phyloP scores from a whole-genome alignment of 2,329 filamentous ascomycete species.

The Thermoascus crustaceus region DNA sequence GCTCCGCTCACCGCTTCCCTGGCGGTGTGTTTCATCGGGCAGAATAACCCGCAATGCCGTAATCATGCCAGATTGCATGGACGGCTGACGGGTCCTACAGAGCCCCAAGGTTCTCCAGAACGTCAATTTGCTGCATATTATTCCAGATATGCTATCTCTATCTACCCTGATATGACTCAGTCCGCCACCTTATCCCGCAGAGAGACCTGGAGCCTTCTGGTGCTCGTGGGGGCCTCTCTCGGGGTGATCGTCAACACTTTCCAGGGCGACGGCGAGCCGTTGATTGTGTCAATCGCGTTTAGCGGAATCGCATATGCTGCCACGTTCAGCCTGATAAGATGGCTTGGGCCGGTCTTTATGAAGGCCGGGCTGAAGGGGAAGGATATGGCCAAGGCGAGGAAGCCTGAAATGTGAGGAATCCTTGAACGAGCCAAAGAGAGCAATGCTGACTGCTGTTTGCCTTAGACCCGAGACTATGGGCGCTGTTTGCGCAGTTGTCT shows the following conservation, averaged over 20 bases:
- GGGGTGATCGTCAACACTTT: constrained; percentile 71
- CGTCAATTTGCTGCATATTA: too few relatives aligned
- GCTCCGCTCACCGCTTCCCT: constrained; percentile 10
- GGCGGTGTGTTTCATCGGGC: constrained; percentile 19
- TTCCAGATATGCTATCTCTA: constrained; percentile 6
- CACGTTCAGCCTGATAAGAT: constrained; percentile 79
- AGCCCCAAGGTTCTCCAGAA: background rate
- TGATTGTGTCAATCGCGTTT: constrained; percentile 80
- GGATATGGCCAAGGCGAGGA: constrained; percentile 72
- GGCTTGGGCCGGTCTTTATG: constrained; percentile 86
- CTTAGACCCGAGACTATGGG: constrained; percentile 87
- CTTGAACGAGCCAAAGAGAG: background rate
- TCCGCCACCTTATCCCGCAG: constrained; percentile 38
- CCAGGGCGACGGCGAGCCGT: constrained; percentile 74
- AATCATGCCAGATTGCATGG: constrained; percentile 26
- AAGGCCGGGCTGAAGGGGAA: constrained; percentile 79
- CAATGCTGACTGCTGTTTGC: constrained; percentile 9
- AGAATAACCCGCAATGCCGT: constrained; percentile 6
- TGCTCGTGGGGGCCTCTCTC: constrained; percentile 60
- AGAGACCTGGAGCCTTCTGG: constrained; percentile 51
- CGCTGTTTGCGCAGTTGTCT: constrained; percentile 83
- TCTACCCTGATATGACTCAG: constrained; percentile 22
- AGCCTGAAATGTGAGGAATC: constrained; percentile 59
- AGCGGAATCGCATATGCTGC: constrained; percentile 75
- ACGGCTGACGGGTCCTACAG: background rate